Evolutionary conservation across 306 rosid genomes (phyloP), one percentile per base, ranked within the genome.

Genomic region (Pyrus bretschneideri): DNA sequence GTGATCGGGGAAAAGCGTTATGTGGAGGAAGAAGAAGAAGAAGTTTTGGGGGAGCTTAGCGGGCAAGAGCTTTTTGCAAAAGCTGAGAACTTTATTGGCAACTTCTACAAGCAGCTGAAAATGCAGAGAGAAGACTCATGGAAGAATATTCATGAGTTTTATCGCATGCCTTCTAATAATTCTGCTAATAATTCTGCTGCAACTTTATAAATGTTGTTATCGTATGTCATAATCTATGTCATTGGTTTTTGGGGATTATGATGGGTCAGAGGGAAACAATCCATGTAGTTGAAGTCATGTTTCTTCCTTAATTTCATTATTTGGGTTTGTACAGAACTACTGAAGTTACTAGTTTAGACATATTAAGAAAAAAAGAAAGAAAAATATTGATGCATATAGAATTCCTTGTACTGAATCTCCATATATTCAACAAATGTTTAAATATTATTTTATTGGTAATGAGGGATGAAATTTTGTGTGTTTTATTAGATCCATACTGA

Each of bases 41-140:
- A 31, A 31, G 23, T 61, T 58, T 75, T 25, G 3, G 82, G 67
- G 3, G 93, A 84, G 17, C 78, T 76, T 61, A 81, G 75, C 59
- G 92, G 80, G 6, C 93, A 91, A 81, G 98, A 93, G 74, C 71
- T 93, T 55, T 89, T 79, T 70, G 82, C 87, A 22, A 87, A 91
- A 86, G 96, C 98, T 67, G 97, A 91, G 81, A 84, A 83, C 21
- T 93, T 93, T 63, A 93, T 91, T 69, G 92, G 96, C 62, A 89
- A 89, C 75, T 93, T 93, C 78, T 91, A 89, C 69, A 88, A 81
- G 71, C 97, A 93, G 81, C 66, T 91, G 84, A 84, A 88, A 93
- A 93, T 87, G 92, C 97, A 90, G 79, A 87, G 90, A 76, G 97
- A 91, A 54, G 91, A 93, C 22, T 85, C 87, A 46, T 85, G 83